Evolutionary conservation across 1,284 basidiomycete species (phyloP).

Genomic region (Puccinia polysora): DNA sequence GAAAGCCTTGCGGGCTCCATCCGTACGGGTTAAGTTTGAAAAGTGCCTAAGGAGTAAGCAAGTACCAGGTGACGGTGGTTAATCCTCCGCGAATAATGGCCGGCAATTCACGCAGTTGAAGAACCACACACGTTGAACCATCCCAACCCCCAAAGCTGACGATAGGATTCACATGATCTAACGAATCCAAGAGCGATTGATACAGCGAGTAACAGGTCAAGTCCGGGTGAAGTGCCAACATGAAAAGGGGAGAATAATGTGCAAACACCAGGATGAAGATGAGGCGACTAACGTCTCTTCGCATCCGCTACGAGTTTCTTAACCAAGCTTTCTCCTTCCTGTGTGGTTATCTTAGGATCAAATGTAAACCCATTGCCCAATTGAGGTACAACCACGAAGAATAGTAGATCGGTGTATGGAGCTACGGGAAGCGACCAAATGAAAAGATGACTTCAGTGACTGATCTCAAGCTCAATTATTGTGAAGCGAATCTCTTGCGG

Average conservation of each 20-base stretch:
- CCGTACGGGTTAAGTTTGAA: slow-evolving; percentile 16
- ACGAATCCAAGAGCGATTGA: not conserved
- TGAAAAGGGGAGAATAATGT: too few species aligned
- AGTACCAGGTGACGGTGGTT: not conserved
- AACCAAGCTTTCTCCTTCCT: not conserved
- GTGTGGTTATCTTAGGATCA: too few species aligned
- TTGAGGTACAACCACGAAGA: slow-evolving; percentile 16
- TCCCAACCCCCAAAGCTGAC: too few species aligned
- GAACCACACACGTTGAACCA: not conserved
- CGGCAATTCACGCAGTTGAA: slow-evolving; percentile 3
- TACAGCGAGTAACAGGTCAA: too few species aligned
- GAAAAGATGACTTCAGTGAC: too few species aligned
- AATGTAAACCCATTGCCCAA: not conserved
- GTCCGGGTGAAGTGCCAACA: not conserved
- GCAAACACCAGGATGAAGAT: too few species aligned
- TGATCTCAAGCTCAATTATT: too few species aligned
- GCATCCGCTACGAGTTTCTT: slow-evolving; percentile 1
- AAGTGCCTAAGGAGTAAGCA: slow-evolving; percentile 9
- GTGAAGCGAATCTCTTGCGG: too few species aligned
- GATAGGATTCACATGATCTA: not conserved
- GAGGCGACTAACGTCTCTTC: too few species aligned
- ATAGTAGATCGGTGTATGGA: slow-evolving; percentile 8
- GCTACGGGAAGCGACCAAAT: too few species aligned
- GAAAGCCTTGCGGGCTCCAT: slow-evolving; percentile 15
- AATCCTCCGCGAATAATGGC: not conserved